Conservation (phyloP, 768 basidiomycete genomes). For the Leucosporidium yakuticum region DNA sequence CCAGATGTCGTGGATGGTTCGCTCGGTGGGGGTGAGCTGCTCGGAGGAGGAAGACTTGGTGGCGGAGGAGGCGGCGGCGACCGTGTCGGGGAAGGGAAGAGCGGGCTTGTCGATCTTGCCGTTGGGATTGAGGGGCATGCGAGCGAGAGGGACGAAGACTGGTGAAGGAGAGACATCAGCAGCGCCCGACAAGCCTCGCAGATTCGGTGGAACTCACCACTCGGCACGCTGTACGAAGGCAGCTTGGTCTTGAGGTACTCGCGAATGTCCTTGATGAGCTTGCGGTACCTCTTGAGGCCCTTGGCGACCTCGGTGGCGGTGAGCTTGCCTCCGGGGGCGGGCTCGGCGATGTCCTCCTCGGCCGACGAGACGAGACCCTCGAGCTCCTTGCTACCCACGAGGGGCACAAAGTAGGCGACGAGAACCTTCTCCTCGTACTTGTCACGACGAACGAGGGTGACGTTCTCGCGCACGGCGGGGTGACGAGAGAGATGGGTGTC, state of each 20-base stretch:
- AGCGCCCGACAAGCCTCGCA: background rate
- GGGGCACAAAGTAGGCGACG: conserved; percentile 92
- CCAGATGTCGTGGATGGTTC: conserved; percentile 81
- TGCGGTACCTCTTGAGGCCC: conserved; percentile 77
- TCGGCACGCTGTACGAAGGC: conserved; percentile 87
- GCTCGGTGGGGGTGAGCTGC: conserved; percentile 62
- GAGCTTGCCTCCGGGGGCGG: conserved; percentile 51
- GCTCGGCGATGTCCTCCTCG: conserved; percentile 51
- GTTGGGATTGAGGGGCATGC: conserved; percentile 97
- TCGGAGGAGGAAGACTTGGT: conserved; percentile 41
- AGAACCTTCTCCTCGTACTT: conserved; percentile 99
- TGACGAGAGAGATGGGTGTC: conserved; percentile 93
- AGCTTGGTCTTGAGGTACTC: conserved; percentile 95
- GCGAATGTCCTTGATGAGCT: conserved; percentile 84
- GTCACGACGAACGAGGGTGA: conserved; percentile 90
- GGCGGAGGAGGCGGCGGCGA: conserved; percentile 52
- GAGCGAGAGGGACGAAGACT: conserved; percentile 90
- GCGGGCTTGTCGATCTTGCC: conserved; percentile 99
- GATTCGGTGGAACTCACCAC: conserved; percentile 54
- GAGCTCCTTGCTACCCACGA: conserved; percentile 58
- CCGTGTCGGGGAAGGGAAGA: conserved; percentile 96
- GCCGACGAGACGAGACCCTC: conserved; percentile 55
- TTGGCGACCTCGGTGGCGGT: conserved; percentile 59
- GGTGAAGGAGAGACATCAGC: conserved; percentile 15
- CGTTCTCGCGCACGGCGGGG: conserved; percentile 90